These are phyloP conservation scores for Magnusiomyces magnusii DNA, from an alignment of 1,139 yeast species.

Conservation along the genomic window DNA sequence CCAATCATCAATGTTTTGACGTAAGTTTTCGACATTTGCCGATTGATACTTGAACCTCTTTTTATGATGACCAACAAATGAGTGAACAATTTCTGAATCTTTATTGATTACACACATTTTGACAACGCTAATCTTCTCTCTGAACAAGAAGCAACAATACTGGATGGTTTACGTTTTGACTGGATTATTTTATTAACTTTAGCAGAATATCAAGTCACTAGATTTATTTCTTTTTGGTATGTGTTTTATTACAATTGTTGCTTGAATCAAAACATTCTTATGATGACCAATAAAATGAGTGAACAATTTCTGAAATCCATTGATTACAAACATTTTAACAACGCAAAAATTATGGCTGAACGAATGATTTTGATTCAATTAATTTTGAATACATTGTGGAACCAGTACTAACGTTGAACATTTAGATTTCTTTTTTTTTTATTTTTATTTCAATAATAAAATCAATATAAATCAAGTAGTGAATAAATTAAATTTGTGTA, in stretches of 20 bases:
- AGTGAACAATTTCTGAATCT: conserved; percentile 1
- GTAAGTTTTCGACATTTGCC: no score
- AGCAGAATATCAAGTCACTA: no score
- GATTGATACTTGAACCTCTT: not conserved
- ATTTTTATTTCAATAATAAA: no score
- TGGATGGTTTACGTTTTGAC: not conserved
- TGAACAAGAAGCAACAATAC: not conserved
- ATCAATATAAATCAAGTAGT: no score
- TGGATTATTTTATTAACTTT: no score
- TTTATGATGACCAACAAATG: conserved; percentile 1
- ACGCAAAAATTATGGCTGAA: not conserved
- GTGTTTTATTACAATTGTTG: not conserved
- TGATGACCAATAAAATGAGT: not conserved
- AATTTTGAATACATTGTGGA: no score
- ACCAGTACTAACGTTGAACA: no score
- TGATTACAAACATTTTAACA: not conserved
- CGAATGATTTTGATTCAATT: no score
- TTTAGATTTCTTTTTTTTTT: no score
- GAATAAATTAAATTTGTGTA: no score
- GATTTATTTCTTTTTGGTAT: not conserved
- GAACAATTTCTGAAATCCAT: not conserved
- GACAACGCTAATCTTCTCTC: conserved; percentile 3
- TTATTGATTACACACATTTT: not conserved
- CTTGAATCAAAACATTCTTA: not conserved
- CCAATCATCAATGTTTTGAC: no score